Evolutionary conservation across 2,329 filamentous ascomycete genomes (phyloP).

Genomic region (Zymoseptoria pseudotritici): DNA sequence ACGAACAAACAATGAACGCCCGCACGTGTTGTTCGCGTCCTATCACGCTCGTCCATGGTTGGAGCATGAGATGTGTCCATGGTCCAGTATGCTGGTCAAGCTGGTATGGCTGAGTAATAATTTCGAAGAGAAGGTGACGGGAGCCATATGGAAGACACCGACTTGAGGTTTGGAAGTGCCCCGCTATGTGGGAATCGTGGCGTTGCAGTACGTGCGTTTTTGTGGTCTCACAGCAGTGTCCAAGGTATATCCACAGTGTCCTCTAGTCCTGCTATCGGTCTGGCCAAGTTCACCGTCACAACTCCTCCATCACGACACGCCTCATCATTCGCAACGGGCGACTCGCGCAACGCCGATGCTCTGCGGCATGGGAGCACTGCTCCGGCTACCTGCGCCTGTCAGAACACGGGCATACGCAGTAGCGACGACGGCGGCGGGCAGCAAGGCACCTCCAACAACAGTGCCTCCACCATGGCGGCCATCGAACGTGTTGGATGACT

Average conservation of each 20-base stretch:
- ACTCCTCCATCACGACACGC: not conserved
- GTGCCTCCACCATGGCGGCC: slow-evolving; percentile 51
- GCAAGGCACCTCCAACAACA: slow-evolving; percentile 8
- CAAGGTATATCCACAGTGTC: not conserved
- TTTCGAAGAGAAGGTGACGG: too few relatives aligned
- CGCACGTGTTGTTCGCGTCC: not conserved
- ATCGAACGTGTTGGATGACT: slow-evolving; percentile 57
- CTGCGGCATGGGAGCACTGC: not conserved
- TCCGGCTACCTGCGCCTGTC: slow-evolving; percentile 3
- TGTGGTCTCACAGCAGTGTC: not conserved
- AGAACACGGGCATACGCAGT: slow-evolving; percentile 13
- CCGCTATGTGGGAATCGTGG: not conserved
- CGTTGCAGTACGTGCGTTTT: not conserved
- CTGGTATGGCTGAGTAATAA: not conserved
- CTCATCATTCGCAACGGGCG: not conserved
- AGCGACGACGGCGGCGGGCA: slow-evolving; percentile 1
- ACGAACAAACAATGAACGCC: not conserved
- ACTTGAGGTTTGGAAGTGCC: not conserved
- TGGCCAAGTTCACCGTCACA: not conserved
- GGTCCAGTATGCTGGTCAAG: not conserved
- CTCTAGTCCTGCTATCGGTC: not conserved
- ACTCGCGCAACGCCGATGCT: not conserved
- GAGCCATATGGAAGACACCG: not conserved
- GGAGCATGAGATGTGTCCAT: not conserved
- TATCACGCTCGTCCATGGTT: not conserved